Evolutionary conservation across 176 grass and related monocot species (phyloP), one percentile per base, ranked within the genome.

Genomic region (Chloris gayana): DNA sequence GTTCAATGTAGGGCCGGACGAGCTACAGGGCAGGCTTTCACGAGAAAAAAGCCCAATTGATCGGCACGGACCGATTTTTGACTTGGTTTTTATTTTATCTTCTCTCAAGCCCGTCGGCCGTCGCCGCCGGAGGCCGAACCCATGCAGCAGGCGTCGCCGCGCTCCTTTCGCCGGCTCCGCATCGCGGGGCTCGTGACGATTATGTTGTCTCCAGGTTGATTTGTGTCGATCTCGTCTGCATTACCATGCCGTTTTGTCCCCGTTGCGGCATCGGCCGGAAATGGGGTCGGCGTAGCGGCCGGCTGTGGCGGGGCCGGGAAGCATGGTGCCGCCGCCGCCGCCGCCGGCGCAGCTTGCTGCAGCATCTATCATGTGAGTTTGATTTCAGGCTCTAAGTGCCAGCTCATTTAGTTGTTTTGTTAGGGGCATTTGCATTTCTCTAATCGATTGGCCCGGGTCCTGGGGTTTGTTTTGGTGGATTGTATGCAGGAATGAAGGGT

Each of bases 231-330:
- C 18, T 34, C 49, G 2, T 64, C 21, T 21, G 14, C 35, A 37
- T 37, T 37, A 37, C 35, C 35, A 37, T 22, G 66, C 29, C 74
- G 14, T 76, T 42, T 76, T 37, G 9, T 26, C 44, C 12, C 44
- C 35, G 10, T 1, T 44, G 67, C 73, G 90, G 91, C 87, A 83
- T 47, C 82, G 73, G 34, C 70, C 64, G 35, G 80, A 94, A 53
- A 82, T 94, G 65, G 84, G 75, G 79, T 18, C 85, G 73, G 75
- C 82, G 34, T 73, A 82, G 87, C 56, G 87, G 89, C 8, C 76
- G 85, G 87, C 31, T 85, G 89, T 6, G 80, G 80, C 27, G 85
- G 76, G 71, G 70, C 73, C 12, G 77, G 85, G 7, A 65, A 30
- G 14, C 33, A 60, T n/a, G 64, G 58, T 38, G 39, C 47, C 46